Conservation (phyloP, 345 rosid genomes). For the Euphorbia pulcherrima region DNA sequence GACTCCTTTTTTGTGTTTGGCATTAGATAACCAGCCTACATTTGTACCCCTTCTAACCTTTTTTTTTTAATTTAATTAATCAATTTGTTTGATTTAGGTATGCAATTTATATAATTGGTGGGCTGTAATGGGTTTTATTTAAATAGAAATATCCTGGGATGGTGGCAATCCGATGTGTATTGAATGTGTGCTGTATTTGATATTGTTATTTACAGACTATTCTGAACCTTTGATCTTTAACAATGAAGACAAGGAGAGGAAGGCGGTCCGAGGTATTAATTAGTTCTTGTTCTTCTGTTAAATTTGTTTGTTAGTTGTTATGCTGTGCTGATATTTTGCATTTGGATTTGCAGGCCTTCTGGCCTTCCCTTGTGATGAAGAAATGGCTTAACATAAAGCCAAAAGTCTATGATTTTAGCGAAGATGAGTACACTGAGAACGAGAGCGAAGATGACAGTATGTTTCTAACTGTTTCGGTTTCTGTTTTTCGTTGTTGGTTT, state of each 20-base stretch:
- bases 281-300: slow-evolving; percentile 14
- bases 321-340: slow-evolving; percentile 13
- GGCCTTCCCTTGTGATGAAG: slow-evolving; percentile 96
- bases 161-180: slow-evolving; percentile 12
- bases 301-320: not conserved
- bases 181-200: slow-evolving; percentile 12
- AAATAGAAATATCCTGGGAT: slow-evolving; percentile 33
- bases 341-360: slow-evolving; percentile 53
- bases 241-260: slow-evolving; percentile 58
- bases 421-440: slow-evolving; percentile 84
- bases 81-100: not conserved
- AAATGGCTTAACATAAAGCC: slow-evolving; percentile 95
- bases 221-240: slow-evolving; percentile 14
- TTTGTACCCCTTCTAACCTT: slow-evolving; percentile 9
- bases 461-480: not conserved
- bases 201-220: not conserved
- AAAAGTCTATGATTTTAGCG: slow-evolving; percentile 75
- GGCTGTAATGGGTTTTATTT: slow-evolving; percentile 25
- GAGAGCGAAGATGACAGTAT: slow-evolving; percentile 96
- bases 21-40: slow-evolving; percentile 27
- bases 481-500: not conserved
- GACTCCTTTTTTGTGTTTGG: slow-evolving; percentile 47
- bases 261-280: slow-evolving; percentile 64
- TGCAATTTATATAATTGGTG: not conserved
- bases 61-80: not conserved